Conservation (phyloP, 2,329 filamentous ascomycete genomes). For the Nigrograna mackinnonii region DNA sequence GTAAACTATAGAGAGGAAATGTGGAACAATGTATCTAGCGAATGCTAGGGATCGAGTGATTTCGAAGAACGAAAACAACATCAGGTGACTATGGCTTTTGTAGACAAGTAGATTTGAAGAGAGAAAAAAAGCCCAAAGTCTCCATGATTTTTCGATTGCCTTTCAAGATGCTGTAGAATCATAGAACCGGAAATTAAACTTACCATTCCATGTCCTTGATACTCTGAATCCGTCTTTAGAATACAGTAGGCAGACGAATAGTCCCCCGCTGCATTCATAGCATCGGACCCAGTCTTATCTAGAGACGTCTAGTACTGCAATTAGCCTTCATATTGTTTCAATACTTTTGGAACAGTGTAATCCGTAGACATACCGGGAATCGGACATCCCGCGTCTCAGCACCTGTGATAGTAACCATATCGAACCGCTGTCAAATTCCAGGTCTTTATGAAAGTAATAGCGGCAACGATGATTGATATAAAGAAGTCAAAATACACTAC, state of each 20-base stretch:
- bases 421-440: constrained; percentile 1
- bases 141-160: too few relatives aligned
- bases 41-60: background rate
- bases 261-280: constrained; percentile 92
- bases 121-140: too few relatives aligned
- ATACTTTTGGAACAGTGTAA: too few relatives aligned
- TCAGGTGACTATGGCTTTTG: too few relatives aligned
- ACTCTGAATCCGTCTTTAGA: constrained; percentile 74
- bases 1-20: too few relatives aligned
- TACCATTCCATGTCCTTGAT: constrained; percentile 79
- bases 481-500: background rate
- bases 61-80: background rate
- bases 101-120: too few relatives aligned
- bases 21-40: too few relatives aligned
- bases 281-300: constrained; percentile 94
- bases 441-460: background rate
- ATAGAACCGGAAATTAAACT: constrained; percentile 6
- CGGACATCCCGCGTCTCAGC: constrained; percentile 53
- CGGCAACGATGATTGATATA: background rate
- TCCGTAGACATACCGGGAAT: constrained; percentile 46
- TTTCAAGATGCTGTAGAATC: too few relatives aligned
- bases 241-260: constrained; percentile 97
- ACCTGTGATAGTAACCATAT: constrained; percentile 52
- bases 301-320: constrained; percentile 69
- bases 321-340: background rate